Evolutionary conservation across 2,329 filamentous ascomycete genomes (phyloP), one percentile per base, ranked within the genome.

Genomic region (Tolypocladium tropicale): DNA sequence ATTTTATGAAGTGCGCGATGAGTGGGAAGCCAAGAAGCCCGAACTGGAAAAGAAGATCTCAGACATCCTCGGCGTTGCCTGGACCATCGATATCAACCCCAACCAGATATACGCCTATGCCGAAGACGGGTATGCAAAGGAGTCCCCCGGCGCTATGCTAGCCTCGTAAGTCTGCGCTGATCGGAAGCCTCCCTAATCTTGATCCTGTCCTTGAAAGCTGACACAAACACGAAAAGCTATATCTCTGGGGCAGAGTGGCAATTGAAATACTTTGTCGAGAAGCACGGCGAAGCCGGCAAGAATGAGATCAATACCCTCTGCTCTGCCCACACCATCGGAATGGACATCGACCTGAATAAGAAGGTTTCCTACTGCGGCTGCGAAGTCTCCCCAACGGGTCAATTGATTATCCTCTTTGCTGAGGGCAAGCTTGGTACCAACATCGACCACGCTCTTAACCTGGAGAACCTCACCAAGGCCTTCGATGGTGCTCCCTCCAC

Each of bases 61-160:
- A 0, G 69, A 71, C 0, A 49, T 74, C 46, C 71, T 82, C 3
- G 77, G 76, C n/a, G 67, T 68, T 36, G 37, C 70, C 11, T 83
- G 79, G 79, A 79, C 73, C 7, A 67, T 81, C 34, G 74, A 79
- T 10, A 70, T 78, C 61, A 72, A 77, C 59, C 73, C 76, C 23
- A 70, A 68, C 53, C 72, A 72, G 49, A 66, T 82, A 59, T 80
- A 69, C 58, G 73, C 78, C 11, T 81, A 80, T 56, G 71, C 72
- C 25, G 67, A 69, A 16, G 69, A 74, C 56, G 70, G 68, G 33
- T 78, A 72, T 56, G 73, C 67, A 48, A 71, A 74, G 57, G 67
- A 71, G 16, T 73, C 69, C 2, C 66, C 78, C 3, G 78, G 78
- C 5, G 65, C 64, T 57, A 75, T 74, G 61, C 73, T 81, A 56